Base-by-base conservation (phyloP, 2,329 filamentous ascomycete species). In the Diaporthe citriasiana region DNA sequence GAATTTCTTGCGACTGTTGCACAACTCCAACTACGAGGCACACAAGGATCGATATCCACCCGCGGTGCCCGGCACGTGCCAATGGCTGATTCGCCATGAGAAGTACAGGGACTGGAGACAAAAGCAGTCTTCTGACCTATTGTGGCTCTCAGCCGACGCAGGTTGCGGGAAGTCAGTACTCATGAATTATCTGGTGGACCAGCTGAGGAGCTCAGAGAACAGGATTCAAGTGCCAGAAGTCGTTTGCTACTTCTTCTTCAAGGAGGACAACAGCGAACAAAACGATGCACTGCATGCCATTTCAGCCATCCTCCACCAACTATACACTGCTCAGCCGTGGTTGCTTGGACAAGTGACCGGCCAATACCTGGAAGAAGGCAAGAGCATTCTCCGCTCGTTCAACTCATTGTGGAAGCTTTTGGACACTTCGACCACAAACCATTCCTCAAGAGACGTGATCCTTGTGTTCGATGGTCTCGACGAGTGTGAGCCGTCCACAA, bases 161-260 rank as follows among this genome's bases (percentile, higher is more conserved):
- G 76, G 76, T 0, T 77, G 75, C 38, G 76, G 76, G 4, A 77
- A 76, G 33, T 76, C 76, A 0, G 76, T 76, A 1, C 47, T 76
- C 5, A 53, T 59, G 3, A 76, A 73, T 2, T 77, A 71, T 47
- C 63, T 75, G 12, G 33, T 77, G 15, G 74, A 77, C 40, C 60
- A 78, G 19, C 42, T 76, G 13, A 66, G 42, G 12, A 55, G 27
- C 66, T 51, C 45, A 8, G 30, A 71, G 40, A 71, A 71, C 30
- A 71, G 40, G 55, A 30, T 71, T 22, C 10, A 66, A 47, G 6
- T 68, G 40, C 50, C 22, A 56, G 35, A 74, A 45, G 55, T 71
- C 4, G 55, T 78, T 8, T 78, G 73, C 25, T 77, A 77, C 38
- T 77, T 76, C 53, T 76, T 76, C 25, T 76, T 77, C 70, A 77